Evolutionary conservation across 805 yeast genomes (phyloP), one percentile per base, ranked within the genome.

Genomic region (Candida cerambycidarum): DNA sequence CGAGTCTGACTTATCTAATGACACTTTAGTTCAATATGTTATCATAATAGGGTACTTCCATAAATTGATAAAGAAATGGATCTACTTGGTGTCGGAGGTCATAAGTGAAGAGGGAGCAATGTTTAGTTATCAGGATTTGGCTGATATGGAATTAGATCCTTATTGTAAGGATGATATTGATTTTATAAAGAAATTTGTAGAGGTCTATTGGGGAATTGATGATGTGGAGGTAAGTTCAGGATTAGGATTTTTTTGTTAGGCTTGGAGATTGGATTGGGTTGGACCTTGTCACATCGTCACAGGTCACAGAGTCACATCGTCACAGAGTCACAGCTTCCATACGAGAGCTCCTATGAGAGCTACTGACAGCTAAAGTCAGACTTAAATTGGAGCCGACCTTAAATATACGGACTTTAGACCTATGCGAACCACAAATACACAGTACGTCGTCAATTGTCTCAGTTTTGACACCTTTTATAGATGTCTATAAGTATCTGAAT

Each of bases 141-240:
- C 57, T 10, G 73, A 68, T 32, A 62, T 69, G 67, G 76, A 67
- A 48, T 55, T 70, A 39, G 75, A 70, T 50, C 73, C 73, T 10
- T 67, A 69, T 48, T 61, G 65, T n/a, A 56, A 54, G 28, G 61
- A 58, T 32, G 75, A 69, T 48, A 43, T 62, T 32, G 58, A 57
- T 8, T 70, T 70, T 51, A 61, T 67, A 32, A 56, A 58, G 38
- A 63, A 61, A 24, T 65, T 70, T 53, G 63, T 67, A 5, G 41
- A 56, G 38, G 39, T 54, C 17, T 67, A 69, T 53, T 46, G 51
- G 21, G 43, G 44, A 18, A 56, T 61, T 3, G 62, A 56, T 8
- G 51, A 47, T 13, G 46, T 45, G 5, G 48, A 39, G 19, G 36
- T 49, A 2, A 36, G 46, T 21, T 35, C 45, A 3, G 53, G 53